Conservation (phyloP, 345 rosid genomes). For the Hevea brasiliensis region DNA sequence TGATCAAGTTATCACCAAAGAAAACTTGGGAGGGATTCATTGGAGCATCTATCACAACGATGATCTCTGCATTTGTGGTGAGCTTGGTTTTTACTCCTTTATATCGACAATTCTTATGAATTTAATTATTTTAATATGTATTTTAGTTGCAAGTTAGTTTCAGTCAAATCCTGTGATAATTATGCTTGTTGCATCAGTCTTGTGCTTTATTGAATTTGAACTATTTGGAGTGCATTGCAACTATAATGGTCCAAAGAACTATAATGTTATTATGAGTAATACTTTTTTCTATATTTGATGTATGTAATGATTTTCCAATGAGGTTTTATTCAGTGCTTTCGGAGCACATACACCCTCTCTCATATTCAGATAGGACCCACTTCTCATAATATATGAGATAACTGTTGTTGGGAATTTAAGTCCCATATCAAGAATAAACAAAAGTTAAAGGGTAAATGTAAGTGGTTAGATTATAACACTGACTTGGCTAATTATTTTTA, state of each 20-base stretch:
- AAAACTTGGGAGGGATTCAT: constrained; percentile 99
- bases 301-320: too few species aligned
- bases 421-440: too few species aligned
- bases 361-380: too few species aligned
- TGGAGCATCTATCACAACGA: constrained; percentile 88
- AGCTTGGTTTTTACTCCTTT: constrained; percentile 22
- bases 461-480: too few species aligned
- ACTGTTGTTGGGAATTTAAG: too few species aligned
- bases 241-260: neutral
- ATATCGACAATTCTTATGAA: neutral
- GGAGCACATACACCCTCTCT: too few species aligned
- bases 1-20: constrained; percentile 95
- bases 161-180: neutral
- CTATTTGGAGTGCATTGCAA: neutral
- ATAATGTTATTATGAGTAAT: neutral
- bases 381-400: too few species aligned
- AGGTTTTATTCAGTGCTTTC: too few species aligned
- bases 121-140: neutral
- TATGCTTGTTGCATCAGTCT: neutral
- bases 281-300: neutral
- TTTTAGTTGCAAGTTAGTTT: constrained; percentile 1
- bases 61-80: constrained; percentile 88
- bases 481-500: too few species aligned
- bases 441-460: too few species aligned
- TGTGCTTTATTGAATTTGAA: neutral